Percentiles rank a stretch among this genome's conserved stretches.
phyloP scores from a whole-genome alignment of 176 grass and related monocot species.

The Elaeis guineensis region DNA sequence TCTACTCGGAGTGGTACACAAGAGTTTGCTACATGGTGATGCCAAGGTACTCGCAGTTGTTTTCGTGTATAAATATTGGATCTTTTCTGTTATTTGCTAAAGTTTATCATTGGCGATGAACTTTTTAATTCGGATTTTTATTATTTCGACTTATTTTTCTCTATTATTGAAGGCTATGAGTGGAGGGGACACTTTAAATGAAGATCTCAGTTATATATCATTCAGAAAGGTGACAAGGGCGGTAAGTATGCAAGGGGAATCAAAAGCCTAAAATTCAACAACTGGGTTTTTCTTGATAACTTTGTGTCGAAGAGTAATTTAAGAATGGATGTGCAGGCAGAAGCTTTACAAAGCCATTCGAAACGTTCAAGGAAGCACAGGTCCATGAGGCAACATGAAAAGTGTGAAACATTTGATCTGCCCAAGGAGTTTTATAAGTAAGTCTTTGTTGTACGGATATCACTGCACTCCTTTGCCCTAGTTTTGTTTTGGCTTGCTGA shows the following conservation, averaged over 20 bases:
- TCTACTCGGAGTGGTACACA: slow-evolving; percentile 27
- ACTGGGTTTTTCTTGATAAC: slow-evolving; percentile 46
- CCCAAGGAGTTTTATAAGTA: slow-evolving; percentile 35
- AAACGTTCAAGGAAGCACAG: slow-evolving; percentile 53
- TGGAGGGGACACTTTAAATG: slow-evolving; percentile 26
- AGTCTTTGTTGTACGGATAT: neutral
- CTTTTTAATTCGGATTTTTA: neutral
- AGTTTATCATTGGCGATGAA: too few relatives aligned
- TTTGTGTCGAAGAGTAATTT: slow-evolving; percentile 37
- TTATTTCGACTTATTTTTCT: neutral
- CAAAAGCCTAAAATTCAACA: slow-evolving; percentile 55
- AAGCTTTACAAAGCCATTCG: slow-evolving; percentile 40
- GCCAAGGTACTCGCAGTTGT: slow-evolving; percentile 1
- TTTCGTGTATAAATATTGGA: too few relatives aligned
- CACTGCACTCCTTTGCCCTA: neutral
- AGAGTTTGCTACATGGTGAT: slow-evolving; percentile 27
- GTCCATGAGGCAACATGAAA: slow-evolving; percentile 60
- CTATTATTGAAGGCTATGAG: slow-evolving; percentile 28
- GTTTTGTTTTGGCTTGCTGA: neutral
- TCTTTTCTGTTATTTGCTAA: too few relatives aligned
- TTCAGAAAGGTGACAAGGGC: slow-evolving; percentile 41
- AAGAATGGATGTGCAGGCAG: slow-evolving; percentile 36
- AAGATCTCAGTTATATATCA: slow-evolving; percentile 50
- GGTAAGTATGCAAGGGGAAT: slow-evolving; percentile 33
- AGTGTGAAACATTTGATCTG: slow-evolving; percentile 49